Conservation (phyloP, 23 red algal genomes). For the Cyanidioschyzon merolae region DNA sequence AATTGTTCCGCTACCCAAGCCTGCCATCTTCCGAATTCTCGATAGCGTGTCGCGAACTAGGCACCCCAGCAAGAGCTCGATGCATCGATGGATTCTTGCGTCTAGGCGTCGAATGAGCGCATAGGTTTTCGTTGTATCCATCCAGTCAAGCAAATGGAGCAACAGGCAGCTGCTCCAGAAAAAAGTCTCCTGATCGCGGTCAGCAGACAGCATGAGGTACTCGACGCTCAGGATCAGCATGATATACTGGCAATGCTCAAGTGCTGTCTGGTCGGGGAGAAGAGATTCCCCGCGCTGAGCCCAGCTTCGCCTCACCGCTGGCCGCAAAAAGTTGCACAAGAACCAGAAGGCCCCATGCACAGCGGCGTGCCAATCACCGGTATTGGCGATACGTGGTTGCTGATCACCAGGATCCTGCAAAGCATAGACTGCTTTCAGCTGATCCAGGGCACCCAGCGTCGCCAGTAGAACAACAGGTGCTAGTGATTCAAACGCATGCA, state of each 20-base stretch:
- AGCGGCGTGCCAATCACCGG: neutral
- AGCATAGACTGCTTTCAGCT: neutral
- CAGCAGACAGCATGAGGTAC: neutral
- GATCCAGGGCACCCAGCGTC: neutral
- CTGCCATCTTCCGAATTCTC: too few relatives aligned
- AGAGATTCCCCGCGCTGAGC: neutral
- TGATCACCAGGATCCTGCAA: too few relatives aligned
- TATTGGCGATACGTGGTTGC: too few relatives aligned
- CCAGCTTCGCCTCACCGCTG: neutral
- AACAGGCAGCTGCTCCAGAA: neutral
- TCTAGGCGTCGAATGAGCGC: neutral
- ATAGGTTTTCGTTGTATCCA: neutral
- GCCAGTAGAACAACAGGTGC: neutral
- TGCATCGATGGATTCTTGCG: neutral
- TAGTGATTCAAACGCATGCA: neutral
- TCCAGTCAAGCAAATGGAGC: neutral
- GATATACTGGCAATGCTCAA: neutral
- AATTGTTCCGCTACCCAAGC: too few relatives aligned
- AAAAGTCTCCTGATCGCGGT: neutral
- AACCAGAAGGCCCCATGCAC: neutral
- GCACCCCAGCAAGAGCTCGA: neutral
- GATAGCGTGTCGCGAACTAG: neutral
- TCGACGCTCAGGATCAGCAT: neutral
- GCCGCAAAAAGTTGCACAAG: neutral
- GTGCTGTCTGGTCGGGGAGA: neutral